Conservation (phyloP, 1,284 basidiomycete species). For the Rugosomyces carneus region DNA sequence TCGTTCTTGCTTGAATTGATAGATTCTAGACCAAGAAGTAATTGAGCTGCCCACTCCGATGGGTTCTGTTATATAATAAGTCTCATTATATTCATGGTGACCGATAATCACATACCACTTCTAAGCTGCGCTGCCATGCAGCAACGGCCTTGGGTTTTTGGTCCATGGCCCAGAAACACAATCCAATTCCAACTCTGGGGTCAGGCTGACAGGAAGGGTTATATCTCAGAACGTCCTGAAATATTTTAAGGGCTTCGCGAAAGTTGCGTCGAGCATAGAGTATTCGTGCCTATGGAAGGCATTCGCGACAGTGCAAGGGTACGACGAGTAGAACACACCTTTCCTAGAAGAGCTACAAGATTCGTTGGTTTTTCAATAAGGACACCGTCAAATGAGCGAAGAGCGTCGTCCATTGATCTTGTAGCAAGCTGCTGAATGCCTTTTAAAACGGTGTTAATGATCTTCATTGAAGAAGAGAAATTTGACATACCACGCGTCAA, state of each 20-base stretch:
- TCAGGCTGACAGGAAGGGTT: slow-evolving; percentile 80
- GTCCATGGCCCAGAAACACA: slow-evolving; percentile 86
- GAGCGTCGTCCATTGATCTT: slow-evolving; percentile 72
- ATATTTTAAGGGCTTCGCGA: slow-evolving; percentile 72
- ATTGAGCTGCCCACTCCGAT: slow-evolving; percentile 65
- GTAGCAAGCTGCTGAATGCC: slow-evolving; percentile 79
- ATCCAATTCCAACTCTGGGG: slow-evolving; percentile 87
- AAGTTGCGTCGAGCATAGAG: slow-evolving; percentile 75
- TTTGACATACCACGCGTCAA: slow-evolving; percentile 56
- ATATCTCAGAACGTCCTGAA: slow-evolving; percentile 77
- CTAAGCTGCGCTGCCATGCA: slow-evolving; percentile 84
- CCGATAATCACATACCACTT: slow-evolving; percentile 54
- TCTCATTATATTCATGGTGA: not conserved
- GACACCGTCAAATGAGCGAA: slow-evolving; percentile 79
- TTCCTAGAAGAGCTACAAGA: slow-evolving; percentile 73
- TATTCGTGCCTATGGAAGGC: slow-evolving; percentile 62
- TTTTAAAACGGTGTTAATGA: slow-evolving; percentile 30
- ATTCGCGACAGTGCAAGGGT: slow-evolving; percentile 4
- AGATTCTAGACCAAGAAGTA: slow-evolving; percentile 79
- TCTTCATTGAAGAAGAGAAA: not conserved
- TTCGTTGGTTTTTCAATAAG: slow-evolving; percentile 76
- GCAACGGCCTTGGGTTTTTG: slow-evolving; percentile 72
- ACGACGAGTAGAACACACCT: slow-evolving; percentile 37
- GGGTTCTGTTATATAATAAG: slow-evolving; percentile 52
- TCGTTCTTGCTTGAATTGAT: slow-evolving; percentile 77